Evolutionary conservation across 116 monocot genomes (phyloP).

Genomic region (Papilionanthe hybrid): DNA sequence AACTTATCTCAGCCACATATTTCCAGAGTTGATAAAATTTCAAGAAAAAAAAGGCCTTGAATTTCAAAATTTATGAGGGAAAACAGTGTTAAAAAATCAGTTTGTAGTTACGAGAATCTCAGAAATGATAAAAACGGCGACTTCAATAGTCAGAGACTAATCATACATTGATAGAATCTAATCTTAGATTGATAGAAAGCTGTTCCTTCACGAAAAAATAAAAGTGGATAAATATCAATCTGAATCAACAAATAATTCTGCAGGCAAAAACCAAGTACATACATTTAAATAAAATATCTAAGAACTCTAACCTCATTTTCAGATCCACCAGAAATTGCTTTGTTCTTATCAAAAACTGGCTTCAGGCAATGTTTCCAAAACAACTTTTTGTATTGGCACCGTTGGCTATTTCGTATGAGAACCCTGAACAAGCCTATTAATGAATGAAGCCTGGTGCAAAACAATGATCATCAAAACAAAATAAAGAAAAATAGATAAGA

Average conservation of each 20-base stretch:
- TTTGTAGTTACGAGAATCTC: background rate
- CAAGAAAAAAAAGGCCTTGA: background rate
- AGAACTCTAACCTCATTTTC: conserved; percentile 5
- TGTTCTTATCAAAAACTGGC: background rate
- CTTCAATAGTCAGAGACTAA: background rate
- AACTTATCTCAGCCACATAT: background rate
- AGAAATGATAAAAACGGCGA: background rate
- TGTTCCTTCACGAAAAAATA: background rate
- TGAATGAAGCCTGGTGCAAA: conserved; percentile 3
- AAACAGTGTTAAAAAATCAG: background rate
- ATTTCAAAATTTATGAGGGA: background rate
- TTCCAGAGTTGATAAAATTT: background rate
- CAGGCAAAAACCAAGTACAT: background rate
- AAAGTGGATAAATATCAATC: conserved; percentile 5
- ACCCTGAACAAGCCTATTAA: conserved; percentile 2
- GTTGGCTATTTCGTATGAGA: conserved; percentile 8
- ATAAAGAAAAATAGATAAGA: background rate
- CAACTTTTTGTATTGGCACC: conserved; percentile 10
- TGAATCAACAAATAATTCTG: background rate
- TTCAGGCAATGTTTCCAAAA: conserved; percentile 11
- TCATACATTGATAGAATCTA: background rate
- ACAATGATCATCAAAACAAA: background rate
- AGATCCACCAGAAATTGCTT: background rate
- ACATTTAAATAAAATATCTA: background rate
- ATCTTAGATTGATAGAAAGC: background rate